phyloP scores from a whole-genome alignment of 2,329 filamentous ascomycete species.

The Kalmusia sp. region DNA sequence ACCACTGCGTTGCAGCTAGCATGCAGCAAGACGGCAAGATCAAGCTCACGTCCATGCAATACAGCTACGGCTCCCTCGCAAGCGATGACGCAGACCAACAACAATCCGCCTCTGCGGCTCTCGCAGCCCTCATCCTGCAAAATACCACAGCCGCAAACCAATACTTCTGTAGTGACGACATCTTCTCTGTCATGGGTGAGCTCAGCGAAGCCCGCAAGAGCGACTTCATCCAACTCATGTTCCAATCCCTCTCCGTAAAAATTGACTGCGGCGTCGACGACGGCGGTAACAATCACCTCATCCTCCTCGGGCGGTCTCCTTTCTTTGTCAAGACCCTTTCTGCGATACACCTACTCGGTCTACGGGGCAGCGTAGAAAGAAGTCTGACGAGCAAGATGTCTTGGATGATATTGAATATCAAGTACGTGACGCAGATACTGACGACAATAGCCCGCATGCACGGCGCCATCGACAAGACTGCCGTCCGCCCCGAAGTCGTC shows the following conservation, averaged over 20 bases:
- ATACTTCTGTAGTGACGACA: slow-evolving; percentile 57
- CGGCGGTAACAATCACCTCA: slow-evolving; percentile 58
- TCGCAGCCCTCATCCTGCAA: slow-evolving; percentile 51
- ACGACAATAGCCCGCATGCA: slow-evolving; percentile 60
- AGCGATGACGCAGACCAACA: slow-evolving; percentile 30
- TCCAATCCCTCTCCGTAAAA: slow-evolving; percentile 57
- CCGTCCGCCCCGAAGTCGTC: slow-evolving; percentile 41
- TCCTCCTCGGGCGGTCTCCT: slow-evolving; percentile 60
- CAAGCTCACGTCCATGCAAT: slow-evolving; percentile 52
- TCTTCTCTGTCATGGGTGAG: slow-evolving; percentile 50
- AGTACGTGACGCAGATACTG: slow-evolving; percentile 70
- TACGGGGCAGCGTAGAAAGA: slow-evolving; percentile 47
- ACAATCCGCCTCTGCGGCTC: slow-evolving; percentile 44
- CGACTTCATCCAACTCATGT: slow-evolving; percentile 69
- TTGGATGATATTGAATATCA: slow-evolving; percentile 75
- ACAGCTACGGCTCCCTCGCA: slow-evolving; percentile 41
- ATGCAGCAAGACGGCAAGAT: slow-evolving; percentile 53
- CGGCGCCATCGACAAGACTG: slow-evolving; percentile 58
- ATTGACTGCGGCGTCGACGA: slow-evolving; percentile 84
- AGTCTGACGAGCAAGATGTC: slow-evolving; percentile 76
- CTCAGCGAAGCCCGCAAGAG: slow-evolving; percentile 36
- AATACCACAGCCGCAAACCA: slow-evolving; percentile 52
- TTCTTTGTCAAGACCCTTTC: slow-evolving; percentile 79
- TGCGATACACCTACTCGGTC: slow-evolving; percentile 78
- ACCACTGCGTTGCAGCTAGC: slow-evolving; percentile 54